Evolutionary conservation across 805 yeast genomes (phyloP).

Genomic region (Teunomyces gatunensis): DNA sequence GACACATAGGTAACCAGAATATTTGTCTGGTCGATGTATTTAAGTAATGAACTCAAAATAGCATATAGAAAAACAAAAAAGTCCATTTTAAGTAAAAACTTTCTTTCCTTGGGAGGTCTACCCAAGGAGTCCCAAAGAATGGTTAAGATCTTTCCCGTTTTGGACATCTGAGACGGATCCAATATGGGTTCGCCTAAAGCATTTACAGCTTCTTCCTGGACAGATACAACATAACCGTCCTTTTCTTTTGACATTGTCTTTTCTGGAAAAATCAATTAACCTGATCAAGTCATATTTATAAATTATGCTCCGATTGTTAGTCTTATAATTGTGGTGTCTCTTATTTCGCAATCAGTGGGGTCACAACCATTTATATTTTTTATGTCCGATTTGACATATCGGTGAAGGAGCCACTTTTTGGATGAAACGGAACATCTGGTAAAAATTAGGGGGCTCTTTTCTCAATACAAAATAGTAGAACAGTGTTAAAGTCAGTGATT

Average conservation of each 20-base stretch:
- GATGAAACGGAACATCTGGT: neutral
- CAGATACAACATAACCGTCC: neutral
- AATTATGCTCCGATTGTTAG: neutral
- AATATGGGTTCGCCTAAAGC: neutral
- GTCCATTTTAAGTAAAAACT: constrained; percentile 1
- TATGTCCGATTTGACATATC: neutral
- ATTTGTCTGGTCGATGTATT: constrained; percentile 20
- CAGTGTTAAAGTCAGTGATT: too few species aligned
- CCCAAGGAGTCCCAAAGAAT: constrained; percentile 2
- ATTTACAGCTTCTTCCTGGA: neutral
- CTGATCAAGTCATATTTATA: neutral
- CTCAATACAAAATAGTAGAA: too few species aligned
- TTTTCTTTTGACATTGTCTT: neutral
- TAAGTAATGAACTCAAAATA: constrained; percentile 15
- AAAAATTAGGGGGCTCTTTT: too few species aligned
- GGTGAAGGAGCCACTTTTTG: neutral
- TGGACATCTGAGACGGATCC: neutral
- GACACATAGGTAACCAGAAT: constrained; percentile 21
- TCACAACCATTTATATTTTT: neutral
- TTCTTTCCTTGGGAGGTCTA: constrained; percentile 2
- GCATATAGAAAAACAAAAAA: constrained; percentile 7
- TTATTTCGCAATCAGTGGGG: neutral
- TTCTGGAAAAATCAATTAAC: neutral
- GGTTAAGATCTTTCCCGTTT: neutral
- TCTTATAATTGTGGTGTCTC: neutral